These are phyloP conservation scores for Aspergillus novofumigatus DNA, from an alignment of 2,329 filamentous ascomycete genomes.

Conservation along the genomic window DNA sequence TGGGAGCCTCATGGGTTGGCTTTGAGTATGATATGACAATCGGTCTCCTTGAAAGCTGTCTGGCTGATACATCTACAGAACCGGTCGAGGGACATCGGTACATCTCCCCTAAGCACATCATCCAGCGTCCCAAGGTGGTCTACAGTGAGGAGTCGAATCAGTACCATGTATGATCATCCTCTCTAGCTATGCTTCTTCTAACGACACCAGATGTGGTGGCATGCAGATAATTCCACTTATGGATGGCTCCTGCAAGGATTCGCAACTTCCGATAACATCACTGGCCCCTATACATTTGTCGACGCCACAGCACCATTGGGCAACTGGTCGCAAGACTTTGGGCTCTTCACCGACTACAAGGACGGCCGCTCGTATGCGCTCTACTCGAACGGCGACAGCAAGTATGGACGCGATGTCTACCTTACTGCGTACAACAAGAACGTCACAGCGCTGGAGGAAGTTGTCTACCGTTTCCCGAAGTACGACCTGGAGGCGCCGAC, in stretches of 20 bases:
- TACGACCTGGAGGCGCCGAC: constrained; percentile 59
- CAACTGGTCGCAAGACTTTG: constrained; percentile 62
- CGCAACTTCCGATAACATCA: constrained; percentile 50
- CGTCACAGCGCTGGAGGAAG: constrained; percentile 49
- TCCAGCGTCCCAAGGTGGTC: constrained; percentile 60
- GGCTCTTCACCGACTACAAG: constrained; percentile 58
- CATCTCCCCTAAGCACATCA: constrained; percentile 54
- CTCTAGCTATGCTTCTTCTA: not conserved
- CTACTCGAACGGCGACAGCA: constrained; percentile 57
- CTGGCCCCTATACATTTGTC: constrained; percentile 53
- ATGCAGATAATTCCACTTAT: constrained; percentile 57
- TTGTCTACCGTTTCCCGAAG: constrained; percentile 55
- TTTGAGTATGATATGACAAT: constrained; percentile 44
- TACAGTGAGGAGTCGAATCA: constrained; percentile 52
- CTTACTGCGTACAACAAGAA: constrained; percentile 52
- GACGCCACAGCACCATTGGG: constrained; percentile 53
- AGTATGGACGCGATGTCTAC: constrained; percentile 55
- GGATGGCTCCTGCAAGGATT: constrained; percentile 55
- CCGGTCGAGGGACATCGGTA: constrained; percentile 53
- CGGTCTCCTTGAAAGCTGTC: not conserved
- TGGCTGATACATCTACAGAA: constrained; percentile 24
- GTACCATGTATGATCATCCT: constrained; percentile 48
- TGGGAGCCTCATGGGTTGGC: constrained; percentile 58
- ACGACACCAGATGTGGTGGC: constrained; percentile 52
- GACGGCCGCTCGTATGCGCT: constrained; percentile 53